These are phyloP conservation scores for Fragilariopsis cylindrus DNA, from an alignment of 108 stramenopile species.

Conservation along the genomic window DNA sequence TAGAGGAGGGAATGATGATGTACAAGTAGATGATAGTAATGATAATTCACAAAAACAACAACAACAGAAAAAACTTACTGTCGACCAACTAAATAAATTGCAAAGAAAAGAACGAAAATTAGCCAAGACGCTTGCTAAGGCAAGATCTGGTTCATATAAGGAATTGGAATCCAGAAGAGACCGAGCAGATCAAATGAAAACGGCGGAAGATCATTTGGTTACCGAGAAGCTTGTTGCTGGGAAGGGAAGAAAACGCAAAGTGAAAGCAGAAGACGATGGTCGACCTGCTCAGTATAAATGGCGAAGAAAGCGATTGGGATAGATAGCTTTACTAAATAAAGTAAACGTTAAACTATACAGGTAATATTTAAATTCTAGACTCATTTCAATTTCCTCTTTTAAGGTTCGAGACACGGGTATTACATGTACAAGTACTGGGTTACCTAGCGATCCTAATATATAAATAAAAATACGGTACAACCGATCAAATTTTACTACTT, in stretches of 20 bases:
- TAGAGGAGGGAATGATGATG: conserved; percentile 14
- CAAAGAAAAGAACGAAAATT: conserved; percentile 40
- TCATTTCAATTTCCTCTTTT: too few relatives aligned
- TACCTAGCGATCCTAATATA: too few relatives aligned
- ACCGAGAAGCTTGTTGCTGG: conserved; percentile 73
- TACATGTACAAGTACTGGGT: too few relatives aligned
- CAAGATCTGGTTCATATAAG: conserved; percentile 62
- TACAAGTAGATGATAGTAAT: conserved; percentile 40
- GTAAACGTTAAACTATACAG: background rate
- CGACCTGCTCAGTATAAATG: conserved; percentile 78
- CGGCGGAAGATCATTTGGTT: conserved; percentile 77
- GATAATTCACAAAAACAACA: conserved; percentile 7
- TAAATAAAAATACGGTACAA: too few relatives aligned
- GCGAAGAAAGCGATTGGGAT: conserved; percentile 61
- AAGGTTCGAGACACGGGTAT: too few relatives aligned
- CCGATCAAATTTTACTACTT: too few relatives aligned
- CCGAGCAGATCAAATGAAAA: conserved; percentile 55
- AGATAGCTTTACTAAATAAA: background rate
- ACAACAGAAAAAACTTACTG: background rate
- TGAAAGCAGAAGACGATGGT: conserved; percentile 60
- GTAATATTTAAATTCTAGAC: background rate
- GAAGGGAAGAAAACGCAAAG: conserved; percentile 91
- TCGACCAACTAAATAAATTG: conserved; percentile 44
- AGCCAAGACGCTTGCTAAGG: conserved; percentile 62
- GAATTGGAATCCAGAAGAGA: conserved; percentile 84